Base-by-base conservation (phyloP, 169 alveolate genomes). In the Plasmodium adleri region DNA sequence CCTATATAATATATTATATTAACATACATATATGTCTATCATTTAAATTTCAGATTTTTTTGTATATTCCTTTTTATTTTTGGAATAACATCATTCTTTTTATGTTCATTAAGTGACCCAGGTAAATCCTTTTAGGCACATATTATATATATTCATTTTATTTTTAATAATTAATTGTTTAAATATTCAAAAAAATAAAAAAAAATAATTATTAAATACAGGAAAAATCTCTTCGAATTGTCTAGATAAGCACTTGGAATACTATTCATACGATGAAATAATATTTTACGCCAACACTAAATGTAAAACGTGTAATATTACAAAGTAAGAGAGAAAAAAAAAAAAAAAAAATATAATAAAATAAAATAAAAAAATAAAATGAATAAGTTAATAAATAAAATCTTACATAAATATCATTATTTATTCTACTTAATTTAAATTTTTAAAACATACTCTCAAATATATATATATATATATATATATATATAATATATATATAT, bases 31-130 rank as follows among this genome's bases (percentile, higher is more conserved):
- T 39, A 50, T 13, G 7, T 20, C 5, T 72, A 62, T 24, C 66
- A 39, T 56, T 63, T 54, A 10, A 10, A 47, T 28, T 24, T 28
- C 32, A 76, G 88, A 10, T 24, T 63, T 76, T 43, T 64, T 20
- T 76, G 76, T 67, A 6, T 50, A 22, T 10, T 76, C 20, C 74
- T 76, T 47, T 76, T 76, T 22, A 15, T 39, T 24, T 45, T 67
- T 76, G 60, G 88, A 2, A 32, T 54, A 10, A 9, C 50, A 26
- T 76, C 88, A 12, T 76, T 76, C 66, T 67, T 62, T 47, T 15
- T 26, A 15, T 56, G 72, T 56, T 76, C 88, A 54, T 60, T 76
- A 64, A 76, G 88, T 20, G 76, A 76, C 45, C 75, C 88, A 1
- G 88, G 88, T 76, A 76, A 22, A 59, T 59, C 62, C 12, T 54